These are phyloP conservation scores for Colletotrichum higginsianum DNA, from an alignment of 2,329 filamentous ascomycete species.

Conservation along the genomic window DNA sequence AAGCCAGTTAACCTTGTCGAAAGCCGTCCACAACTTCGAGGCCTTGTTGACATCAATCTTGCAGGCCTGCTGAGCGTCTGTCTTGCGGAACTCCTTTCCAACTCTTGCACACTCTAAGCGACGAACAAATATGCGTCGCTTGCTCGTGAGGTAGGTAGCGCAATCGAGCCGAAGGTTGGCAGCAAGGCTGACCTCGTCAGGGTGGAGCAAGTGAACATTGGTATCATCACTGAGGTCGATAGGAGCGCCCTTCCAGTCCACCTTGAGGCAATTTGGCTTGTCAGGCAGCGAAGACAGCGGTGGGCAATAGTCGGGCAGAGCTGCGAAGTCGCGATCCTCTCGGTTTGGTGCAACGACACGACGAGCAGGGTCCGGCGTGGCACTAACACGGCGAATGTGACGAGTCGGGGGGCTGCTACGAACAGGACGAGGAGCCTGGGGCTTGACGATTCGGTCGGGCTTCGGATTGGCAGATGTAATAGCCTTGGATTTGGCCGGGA, in stretches of 20 bases:
- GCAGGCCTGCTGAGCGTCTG: constrained; percentile 95
- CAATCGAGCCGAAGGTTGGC: constrained; percentile 86
- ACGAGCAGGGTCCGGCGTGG: constrained; percentile 65
- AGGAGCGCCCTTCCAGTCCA: constrained; percentile 88
- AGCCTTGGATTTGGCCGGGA: constrained; percentile 34
- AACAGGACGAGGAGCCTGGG: constrained; percentile 54
- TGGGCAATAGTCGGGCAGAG: constrained; percentile 81
- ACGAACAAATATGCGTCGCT: constrained; percentile 89
- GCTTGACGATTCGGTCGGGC: constrained; percentile 54
- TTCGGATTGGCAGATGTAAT: constrained; percentile 46
- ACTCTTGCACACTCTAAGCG: constrained; percentile 77
- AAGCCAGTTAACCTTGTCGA: constrained; percentile 89
- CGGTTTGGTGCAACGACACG: constrained; percentile 75
- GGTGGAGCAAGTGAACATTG: constrained; percentile 79
- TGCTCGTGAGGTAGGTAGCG: constrained; percentile 91
- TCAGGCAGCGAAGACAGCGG: constrained; percentile 75
- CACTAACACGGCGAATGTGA: constrained; percentile 56
- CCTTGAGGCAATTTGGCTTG: constrained; percentile 81
- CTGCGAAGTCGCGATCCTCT: constrained; percentile 85
- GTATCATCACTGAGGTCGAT: constrained; percentile 83
- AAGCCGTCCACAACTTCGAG: constrained; percentile 91
- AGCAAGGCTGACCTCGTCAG: constrained; percentile 83
- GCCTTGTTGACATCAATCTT: constrained; percentile 99
- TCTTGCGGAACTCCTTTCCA: constrained; percentile 92
- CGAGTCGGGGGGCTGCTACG: constrained; percentile 49